Conservation (phyloP, 1,139 yeast genomes). For the Nadsonia starkeyi-henricii region DNA sequence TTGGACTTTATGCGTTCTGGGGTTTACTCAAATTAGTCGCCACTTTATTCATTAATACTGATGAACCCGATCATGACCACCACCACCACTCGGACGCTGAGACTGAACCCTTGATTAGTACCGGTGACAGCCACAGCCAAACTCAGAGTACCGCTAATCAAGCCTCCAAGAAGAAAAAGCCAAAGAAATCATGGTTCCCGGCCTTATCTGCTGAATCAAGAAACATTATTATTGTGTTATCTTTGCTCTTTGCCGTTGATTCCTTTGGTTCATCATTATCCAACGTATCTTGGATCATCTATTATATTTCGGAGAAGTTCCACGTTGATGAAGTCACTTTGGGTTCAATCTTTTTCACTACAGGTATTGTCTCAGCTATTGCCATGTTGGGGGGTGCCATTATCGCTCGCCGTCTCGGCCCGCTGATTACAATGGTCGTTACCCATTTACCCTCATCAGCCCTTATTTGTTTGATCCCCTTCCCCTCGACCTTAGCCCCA, state of each 20-base stretch:
- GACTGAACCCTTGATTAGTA: slow-evolving; percentile 6
- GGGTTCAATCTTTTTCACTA: slow-evolving; percentile 43
- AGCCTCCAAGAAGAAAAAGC: not conserved
- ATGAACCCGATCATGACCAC: slow-evolving; percentile 27
- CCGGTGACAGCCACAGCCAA: not conserved
- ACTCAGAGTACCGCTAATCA: not conserved
- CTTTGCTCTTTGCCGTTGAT: slow-evolving; percentile 52
- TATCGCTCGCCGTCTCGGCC: slow-evolving; percentile 53
- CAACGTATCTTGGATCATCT: slow-evolving; percentile 72
- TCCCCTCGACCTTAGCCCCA: slow-evolving; percentile 15
- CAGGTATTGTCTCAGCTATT: slow-evolving; percentile 41
- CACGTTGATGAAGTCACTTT: slow-evolving; percentile 17
- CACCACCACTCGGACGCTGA: slow-evolving; percentile 7
- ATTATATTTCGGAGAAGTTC: slow-evolving; percentile 35
- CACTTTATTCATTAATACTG: slow-evolving; percentile 39
- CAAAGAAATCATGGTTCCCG: slow-evolving; percentile 12
- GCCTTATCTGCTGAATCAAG: slow-evolving; percentile 14
- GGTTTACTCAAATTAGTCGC: slow-evolving; percentile 42
- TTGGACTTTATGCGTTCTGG: slow-evolving; percentile 38
- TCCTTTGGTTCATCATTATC: slow-evolving; percentile 72
- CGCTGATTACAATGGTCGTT: slow-evolving; percentile 52
- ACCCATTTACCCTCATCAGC: slow-evolving; percentile 67
- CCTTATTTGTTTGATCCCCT: slow-evolving; percentile 41
- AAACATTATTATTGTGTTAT: slow-evolving; percentile 16
- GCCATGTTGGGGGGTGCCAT: slow-evolving; percentile 57